Conservation (phyloP, 1,139 yeast species). For the Taphrina deformans region DNA sequence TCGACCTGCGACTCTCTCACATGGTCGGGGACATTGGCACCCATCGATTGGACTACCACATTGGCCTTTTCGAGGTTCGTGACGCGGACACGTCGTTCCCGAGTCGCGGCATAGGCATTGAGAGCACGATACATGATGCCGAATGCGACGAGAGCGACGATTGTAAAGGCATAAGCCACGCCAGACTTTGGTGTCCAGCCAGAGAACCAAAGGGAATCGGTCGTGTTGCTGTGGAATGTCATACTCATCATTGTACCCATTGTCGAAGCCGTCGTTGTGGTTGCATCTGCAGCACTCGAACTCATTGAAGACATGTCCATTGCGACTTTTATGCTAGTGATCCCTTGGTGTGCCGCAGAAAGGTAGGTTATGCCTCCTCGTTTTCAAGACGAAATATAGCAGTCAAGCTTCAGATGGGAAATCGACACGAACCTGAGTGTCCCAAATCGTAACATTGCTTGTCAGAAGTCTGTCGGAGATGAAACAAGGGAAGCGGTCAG, state of each 20-base stretch:
- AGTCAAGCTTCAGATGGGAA: too few relatives aligned
- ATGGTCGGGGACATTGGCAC: background rate
- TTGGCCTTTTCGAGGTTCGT: constrained; percentile 35
- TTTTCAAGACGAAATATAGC: background rate
- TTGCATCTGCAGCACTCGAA: background rate
- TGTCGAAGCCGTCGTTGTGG: background rate
- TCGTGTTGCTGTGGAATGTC: constrained; percentile 38
- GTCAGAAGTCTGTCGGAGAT: too few relatives aligned
- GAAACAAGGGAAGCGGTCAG: background rate
- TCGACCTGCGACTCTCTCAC: background rate
- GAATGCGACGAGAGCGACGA: constrained; percentile 41
- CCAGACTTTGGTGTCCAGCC: constrained; percentile 41
- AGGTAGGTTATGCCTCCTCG: too few relatives aligned
- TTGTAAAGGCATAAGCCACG: constrained; percentile 43
- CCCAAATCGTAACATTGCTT: too few relatives aligned
- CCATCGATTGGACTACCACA: constrained; percentile 10
- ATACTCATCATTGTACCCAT: constrained; percentile 11
- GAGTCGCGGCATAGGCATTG: constrained; percentile 27
- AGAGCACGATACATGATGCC: constrained; percentile 39
- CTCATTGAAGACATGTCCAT: constrained; percentile 19
- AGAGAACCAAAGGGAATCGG: constrained; percentile 34
- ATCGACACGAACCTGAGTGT: too few relatives aligned
- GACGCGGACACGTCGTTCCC: constrained; percentile 37
- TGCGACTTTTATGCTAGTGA: too few relatives aligned
- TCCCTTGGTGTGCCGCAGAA: too few relatives aligned